phyloP scores from a whole-genome alignment of 2,329 filamentous ascomycete genomes.

The Raffaelea arxii region DNA sequence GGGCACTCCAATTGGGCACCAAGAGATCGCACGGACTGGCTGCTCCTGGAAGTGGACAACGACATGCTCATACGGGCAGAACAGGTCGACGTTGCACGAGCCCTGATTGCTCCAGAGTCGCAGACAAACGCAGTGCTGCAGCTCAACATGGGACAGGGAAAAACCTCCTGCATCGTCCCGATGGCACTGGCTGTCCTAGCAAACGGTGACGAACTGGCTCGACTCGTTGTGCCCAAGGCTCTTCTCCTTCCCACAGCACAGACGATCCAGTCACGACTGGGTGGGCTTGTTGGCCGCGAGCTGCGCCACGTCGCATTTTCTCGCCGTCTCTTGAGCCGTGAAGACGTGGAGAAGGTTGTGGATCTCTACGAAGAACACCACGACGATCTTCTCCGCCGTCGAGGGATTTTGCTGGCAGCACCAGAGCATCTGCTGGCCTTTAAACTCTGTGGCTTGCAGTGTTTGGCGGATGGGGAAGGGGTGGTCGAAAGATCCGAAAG shows the following conservation, averaged over 20 bases:
- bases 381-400: slow-evolving; percentile 25
- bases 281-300: slow-evolving; percentile 42
- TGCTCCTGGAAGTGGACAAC: slow-evolving; percentile 57
- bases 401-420: slow-evolving; percentile 47
- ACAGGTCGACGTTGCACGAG: slow-evolving; percentile 52
- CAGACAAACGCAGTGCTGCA: slow-evolving; percentile 50
- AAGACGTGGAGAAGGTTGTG: slow-evolving; percentile 25
- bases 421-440: slow-evolving; percentile 59
- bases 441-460: slow-evolving; percentile 50
- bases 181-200: slow-evolving; percentile 38
- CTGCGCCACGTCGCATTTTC: slow-evolving; percentile 50
- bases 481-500: no score
- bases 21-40: slow-evolving; percentile 46
- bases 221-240: slow-evolving; percentile 47
- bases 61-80: slow-evolving; percentile 51
- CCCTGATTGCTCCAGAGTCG: slow-evolving; percentile 46
- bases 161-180: slow-evolving; percentile 47
- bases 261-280: slow-evolving; percentile 42
- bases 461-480: slow-evolving; percentile 34
- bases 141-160: slow-evolving; percentile 58
- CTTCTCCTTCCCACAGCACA: slow-evolving; percentile 49
- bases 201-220: slow-evolving; percentile 32
- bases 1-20: slow-evolving; percentile 51
- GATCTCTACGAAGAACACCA: slow-evolving; percentile 19
- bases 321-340: slow-evolving; percentile 30